These are phyloP conservation scores for Corrigiola litoralis DNA, from an alignment of 179 eudicot species.

Conservation along the genomic window DNA sequence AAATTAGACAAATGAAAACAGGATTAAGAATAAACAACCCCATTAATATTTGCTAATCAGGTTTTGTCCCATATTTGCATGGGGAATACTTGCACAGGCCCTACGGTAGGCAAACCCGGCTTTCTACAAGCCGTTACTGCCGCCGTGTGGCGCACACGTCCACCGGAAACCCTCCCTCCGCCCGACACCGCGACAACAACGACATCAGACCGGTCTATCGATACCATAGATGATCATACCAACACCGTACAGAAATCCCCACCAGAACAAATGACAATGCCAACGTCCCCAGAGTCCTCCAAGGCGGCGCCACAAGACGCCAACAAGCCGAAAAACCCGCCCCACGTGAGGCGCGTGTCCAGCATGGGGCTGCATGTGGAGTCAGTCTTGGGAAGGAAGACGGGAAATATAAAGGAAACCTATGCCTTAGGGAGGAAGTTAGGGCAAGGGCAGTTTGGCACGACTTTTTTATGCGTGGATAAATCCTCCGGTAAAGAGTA, in stretches of 20 bases:
- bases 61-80: conserved; percentile 1
- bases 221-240: background rate
- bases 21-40: background rate
- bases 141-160: conserved; percentile 36
- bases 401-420: conserved; percentile 32
- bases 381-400: conserved; percentile 32
- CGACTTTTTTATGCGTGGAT: conserved; percentile 34
- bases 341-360: conserved; percentile 22
- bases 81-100: conserved; percentile 35
- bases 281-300: conserved; percentile 4
- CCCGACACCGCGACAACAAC: background rate
- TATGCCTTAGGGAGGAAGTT: conserved; percentile 35
- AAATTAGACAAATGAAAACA: background rate
- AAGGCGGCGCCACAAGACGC: background rate
- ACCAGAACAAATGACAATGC: conserved; percentile 8
- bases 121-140: conserved; percentile 40
- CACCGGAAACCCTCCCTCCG: conserved; percentile 8
- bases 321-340: background rate
- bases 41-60: background rate
- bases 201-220: background rate
- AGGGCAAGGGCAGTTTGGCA: conserved; percentile 46
- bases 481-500: conserved; percentile 21
- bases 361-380: conserved; percentile 26
- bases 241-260: background rate
- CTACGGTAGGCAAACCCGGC: conserved; percentile 25